Base-by-base conservation (phyloP, 2,329 filamentous ascomycete species). In the Beauveria scarabaeidicola region DNA sequence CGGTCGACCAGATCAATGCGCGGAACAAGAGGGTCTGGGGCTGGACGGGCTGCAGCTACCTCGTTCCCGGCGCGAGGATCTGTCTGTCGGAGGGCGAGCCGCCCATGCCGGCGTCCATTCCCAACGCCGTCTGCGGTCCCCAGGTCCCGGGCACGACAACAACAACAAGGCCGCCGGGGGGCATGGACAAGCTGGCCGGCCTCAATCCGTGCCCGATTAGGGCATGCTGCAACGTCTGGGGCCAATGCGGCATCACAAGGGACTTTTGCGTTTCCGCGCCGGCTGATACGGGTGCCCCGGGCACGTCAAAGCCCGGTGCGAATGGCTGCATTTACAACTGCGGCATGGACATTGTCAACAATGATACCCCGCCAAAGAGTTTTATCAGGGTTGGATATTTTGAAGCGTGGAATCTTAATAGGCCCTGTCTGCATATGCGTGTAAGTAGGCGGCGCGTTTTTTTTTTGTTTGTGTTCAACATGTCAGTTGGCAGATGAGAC, bases 241-340 rank as follows among this genome's bases (percentile, higher is more conserved):
- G 57, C n/a, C 51, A 62, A 38, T 62, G 60, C 50, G 58, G 62
- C 47, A 63, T 48, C 11, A 27, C 52, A 6, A 15, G 10, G 5
- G 38, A 55, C 48, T 61, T 9, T 54, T 55, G 52, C 25, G 46
- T 25, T 15, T 13, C 2, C 3, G 15, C 40, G 52, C 25, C 23
- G 0, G 25, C 68, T 63, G n/a, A 58, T 65, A 5, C 59, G 61
- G 52, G 52, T 8, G 62, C 61, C 17, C 61, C 63, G n/a, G 43
- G 48, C 9, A 70, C 66, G 3, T 63, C 61, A 47, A 15, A 32
- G 17, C 17, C 63, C 0, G 69, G 68, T 7, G 67, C 63, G 8
- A 69, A 74, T 61, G 73, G 72, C 36, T 76, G 75, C 61, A 72
- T 77, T 19, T 73, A 68, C 23, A 76, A 76, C 65, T 77, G 75